Conservation (phyloP, 768 basidiomycete species). For the Suillus ampliporus region DNA sequence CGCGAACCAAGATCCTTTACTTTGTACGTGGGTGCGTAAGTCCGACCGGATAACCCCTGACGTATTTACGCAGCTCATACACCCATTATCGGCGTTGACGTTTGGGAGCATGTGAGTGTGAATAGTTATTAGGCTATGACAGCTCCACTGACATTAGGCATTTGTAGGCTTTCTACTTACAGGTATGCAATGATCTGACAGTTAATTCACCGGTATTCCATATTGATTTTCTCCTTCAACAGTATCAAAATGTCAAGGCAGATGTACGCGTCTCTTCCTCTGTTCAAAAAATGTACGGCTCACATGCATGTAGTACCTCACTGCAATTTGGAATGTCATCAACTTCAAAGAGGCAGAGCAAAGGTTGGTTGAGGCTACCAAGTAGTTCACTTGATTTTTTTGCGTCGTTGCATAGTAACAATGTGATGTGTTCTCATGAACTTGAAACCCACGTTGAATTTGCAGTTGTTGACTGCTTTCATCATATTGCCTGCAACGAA, state of each 20-base stretch:
- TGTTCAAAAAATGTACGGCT: constrained; percentile 5
- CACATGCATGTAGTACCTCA: constrained; percentile 71
- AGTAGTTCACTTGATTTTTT: constrained; percentile 22
- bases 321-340: constrained; percentile 94
- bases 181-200: constrained; percentile 17
- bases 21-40: constrained; percentile 46
- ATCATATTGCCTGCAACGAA: not conserved
- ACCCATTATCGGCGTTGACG: constrained; percentile 94
- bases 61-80: constrained; percentile 60
- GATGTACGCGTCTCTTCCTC: constrained; percentile 63
- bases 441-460: not conserved
- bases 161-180: constrained; percentile 69
- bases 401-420: not conserved
- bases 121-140: constrained; percentile 13
- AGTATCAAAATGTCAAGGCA: constrained; percentile 93
- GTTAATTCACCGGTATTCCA: not conserved
- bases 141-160: constrained; percentile 14
- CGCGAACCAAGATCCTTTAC: constrained; percentile 93
- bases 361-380: constrained; percentile 46
- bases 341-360: constrained; percentile 93
- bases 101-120: constrained; percentile 88
- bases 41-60: constrained; percentile 16
- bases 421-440: not conserved
- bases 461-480: not conserved
- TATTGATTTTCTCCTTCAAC: constrained; percentile 34